Conservation (phyloP, 2,329 filamentous ascomycete species). For the Arthrinium puccinioides region DNA sequence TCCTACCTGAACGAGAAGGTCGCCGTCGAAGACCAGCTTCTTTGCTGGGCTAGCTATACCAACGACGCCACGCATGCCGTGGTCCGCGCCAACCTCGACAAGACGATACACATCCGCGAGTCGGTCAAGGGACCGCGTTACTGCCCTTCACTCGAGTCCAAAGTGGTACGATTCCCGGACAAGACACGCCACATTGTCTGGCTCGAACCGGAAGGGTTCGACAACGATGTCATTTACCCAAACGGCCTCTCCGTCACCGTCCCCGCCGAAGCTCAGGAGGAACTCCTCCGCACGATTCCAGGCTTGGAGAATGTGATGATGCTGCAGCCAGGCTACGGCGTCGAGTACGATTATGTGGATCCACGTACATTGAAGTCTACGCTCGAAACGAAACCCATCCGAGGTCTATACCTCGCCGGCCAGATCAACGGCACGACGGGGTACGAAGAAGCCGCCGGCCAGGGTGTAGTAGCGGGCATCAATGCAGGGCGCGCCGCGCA, state of each 20-base stretch:
- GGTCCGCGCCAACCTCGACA: slow-evolving; percentile 83
- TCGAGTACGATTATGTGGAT: slow-evolving; percentile 98
- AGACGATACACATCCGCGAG: slow-evolving; percentile 93
- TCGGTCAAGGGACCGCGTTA: slow-evolving; percentile 91
- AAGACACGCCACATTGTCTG: slow-evolving; percentile 83
- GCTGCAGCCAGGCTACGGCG: slow-evolving; percentile 92
- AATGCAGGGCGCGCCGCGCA: slow-evolving; percentile 82
- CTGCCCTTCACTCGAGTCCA: slow-evolving; percentile 91
- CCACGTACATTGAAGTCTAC: slow-evolving; percentile 82
- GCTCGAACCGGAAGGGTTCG: slow-evolving; percentile 94
- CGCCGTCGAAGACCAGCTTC: slow-evolving; percentile 70
- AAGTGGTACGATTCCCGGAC: slow-evolving; percentile 79
- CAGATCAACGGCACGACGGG: slow-evolving; percentile 98
- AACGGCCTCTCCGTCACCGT: slow-evolving; percentile 98
- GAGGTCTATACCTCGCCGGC: slow-evolving; percentile 82
- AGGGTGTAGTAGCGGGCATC: slow-evolving; percentile 86
- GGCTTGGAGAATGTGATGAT: slow-evolving; percentile 85
- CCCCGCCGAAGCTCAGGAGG: slow-evolving; percentile 77
- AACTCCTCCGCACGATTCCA: slow-evolving; percentile 76
- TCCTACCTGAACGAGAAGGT: slow-evolving; percentile 81
- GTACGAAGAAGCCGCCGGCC: slow-evolving; percentile 93
- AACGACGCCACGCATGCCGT: slow-evolving; percentile 77
- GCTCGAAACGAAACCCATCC: slow-evolving; percentile 87
- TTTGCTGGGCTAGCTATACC: slow-evolving; percentile 83
- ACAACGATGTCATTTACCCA: slow-evolving; percentile 84